These are phyloP conservation scores for Leccinum uliginosum DNA, from an alignment of 768 basidiomycete genomes.

Conservation along the genomic window DNA sequence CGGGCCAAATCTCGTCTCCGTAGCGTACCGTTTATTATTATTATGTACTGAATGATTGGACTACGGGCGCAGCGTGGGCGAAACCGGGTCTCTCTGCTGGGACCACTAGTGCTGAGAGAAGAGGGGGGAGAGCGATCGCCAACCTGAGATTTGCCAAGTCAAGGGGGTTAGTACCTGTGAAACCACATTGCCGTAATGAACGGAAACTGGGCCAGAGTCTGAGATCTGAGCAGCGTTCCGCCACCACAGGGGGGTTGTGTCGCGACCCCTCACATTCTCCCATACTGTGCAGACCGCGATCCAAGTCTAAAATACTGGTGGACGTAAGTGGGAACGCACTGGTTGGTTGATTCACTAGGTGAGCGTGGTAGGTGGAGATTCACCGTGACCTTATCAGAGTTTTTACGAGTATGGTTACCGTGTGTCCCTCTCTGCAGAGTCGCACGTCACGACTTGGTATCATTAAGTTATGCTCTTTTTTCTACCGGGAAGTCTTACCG, in stretches of 20 bases:
- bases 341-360: background rate
- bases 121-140: constrained; percentile 16
- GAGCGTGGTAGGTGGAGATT: background rate
- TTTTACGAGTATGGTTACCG: constrained; percentile 15
- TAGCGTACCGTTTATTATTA: constrained; percentile 5
- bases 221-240: constrained; percentile 17
- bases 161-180: constrained; percentile 1
- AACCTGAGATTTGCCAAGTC: constrained; percentile 20
- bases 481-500: constrained; percentile 27
- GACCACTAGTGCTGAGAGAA: background rate
- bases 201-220: constrained; percentile 7
- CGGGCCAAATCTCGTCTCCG: background rate
- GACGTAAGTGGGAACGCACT: constrained; percentile 15
- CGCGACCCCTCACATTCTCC: constrained; percentile 6
- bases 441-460: constrained; percentile 16
- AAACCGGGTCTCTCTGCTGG: background rate
- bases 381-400: constrained; percentile 16
- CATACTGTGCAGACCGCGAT: background rate
- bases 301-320: background rate
- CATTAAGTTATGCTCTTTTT: constrained; percentile 9
- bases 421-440: constrained; percentile 11
- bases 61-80: background rate
- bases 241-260: constrained; percentile 11
- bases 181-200: constrained; percentile 27
- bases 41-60: constrained; percentile 15